A percentile compares a stretch with the other conserved stretches of the same genome.
Conservation (phyloP, 202 grass and related monocot genomes). For the Miscanthus sacchariflorus region DNA sequence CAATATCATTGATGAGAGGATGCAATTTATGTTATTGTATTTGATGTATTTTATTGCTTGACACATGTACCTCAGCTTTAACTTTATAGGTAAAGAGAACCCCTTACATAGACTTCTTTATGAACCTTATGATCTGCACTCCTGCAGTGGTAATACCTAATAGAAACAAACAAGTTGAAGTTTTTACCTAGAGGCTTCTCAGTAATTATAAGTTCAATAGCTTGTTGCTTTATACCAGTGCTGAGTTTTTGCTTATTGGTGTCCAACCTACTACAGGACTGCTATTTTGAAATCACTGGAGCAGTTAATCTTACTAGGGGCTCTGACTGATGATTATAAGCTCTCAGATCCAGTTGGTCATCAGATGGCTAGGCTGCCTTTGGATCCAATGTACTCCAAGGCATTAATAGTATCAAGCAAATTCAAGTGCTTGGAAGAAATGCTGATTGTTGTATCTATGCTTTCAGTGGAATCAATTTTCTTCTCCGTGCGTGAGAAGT, state of each 20-base stretch:
- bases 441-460: conserved; percentile 97
- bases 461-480: conserved; percentile 98
- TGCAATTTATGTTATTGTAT: not conserved
- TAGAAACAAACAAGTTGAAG: not conserved
- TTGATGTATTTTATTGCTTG: conserved; percentile 34
- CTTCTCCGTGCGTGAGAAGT: conserved; percentile 81
- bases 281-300: conserved; percentile 96
- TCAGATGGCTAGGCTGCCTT: conserved; percentile 90
- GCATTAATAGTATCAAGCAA: conserved; percentile 77
- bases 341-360: conserved; percentile 81
- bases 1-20: conserved; percentile 5
- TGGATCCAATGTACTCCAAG: conserved; percentile 98
- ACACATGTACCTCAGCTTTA: not conserved
- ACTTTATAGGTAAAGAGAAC: conserved; percentile 21
- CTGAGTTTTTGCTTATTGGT: conserved; percentile 36
- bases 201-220: conserved; percentile 22
- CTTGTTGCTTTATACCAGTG: conserved; percentile 13
- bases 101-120: not conserved
- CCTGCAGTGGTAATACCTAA: not conserved
- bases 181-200: conserved; percentile 2
- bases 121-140: not conserved
- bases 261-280: conserved; percentile 53
- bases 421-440: conserved; percentile 98
- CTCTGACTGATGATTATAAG: conserved; percentile 89
- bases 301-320: conserved; percentile 83